Evolutionary conservation across 2,329 filamentous ascomycete genomes (phyloP).

Genomic region (Fusarium nodosum): DNA sequence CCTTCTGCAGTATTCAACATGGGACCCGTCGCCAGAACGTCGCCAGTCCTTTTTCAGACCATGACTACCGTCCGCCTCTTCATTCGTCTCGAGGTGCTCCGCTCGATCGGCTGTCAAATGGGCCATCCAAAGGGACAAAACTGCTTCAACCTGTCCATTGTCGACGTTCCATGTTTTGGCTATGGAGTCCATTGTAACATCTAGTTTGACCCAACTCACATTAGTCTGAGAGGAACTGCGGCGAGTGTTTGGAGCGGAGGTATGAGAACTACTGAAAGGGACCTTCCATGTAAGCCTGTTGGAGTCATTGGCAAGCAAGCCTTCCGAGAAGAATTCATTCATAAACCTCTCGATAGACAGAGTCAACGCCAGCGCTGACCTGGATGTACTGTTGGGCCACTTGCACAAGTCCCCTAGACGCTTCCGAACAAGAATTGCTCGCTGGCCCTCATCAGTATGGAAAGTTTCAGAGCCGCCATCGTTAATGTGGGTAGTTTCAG

Average conservation of each 20-base stretch:
- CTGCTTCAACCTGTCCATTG: neutral
- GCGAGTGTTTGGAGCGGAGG: no score
- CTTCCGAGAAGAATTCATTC: neutral
- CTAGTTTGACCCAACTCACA: neutral
- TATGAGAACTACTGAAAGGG: neutral
- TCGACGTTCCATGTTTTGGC: neutral
- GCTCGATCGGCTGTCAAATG: rapidly evolving
- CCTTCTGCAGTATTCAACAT: neutral
- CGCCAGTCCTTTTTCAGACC: neutral
- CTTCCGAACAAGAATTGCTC: neutral
- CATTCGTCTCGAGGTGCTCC: neutral
- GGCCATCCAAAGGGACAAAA: neutral
- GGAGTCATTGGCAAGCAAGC: neutral
- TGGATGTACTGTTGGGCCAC: neutral
- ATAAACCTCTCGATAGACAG: neutral
- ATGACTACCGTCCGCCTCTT: rapidly evolving
- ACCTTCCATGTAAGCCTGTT: neutral
- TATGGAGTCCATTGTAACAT: rapidly evolving
- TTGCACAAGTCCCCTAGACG: neutral
- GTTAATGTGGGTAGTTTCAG: no score
- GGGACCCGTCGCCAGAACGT: neutral
- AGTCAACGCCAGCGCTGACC: neutral
- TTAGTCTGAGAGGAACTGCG: no score
- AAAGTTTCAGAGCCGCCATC: no score
- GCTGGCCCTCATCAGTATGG: neutral